These are phyloP conservation scores for Candida sakaeoensis DNA, from an alignment of 805 yeast genomes.

Conservation along the genomic window DNA sequence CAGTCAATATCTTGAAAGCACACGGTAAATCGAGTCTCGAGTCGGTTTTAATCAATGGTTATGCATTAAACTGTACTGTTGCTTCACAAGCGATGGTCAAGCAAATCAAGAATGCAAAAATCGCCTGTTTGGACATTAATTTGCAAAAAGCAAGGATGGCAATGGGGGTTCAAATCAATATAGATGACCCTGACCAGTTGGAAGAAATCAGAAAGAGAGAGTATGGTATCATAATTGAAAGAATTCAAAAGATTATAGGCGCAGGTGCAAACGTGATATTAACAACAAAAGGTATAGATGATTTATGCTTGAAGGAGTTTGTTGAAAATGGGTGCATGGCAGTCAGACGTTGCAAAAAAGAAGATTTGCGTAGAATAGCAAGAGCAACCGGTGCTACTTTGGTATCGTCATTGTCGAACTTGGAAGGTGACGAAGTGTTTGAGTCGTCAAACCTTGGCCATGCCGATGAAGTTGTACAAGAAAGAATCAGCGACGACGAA, in stretches of 20 bases:
- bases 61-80: conserved; percentile 93
- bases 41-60: conserved; percentile 84
- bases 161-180: conserved; percentile 94
- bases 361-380: conserved; percentile 94
- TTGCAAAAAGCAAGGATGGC: conserved; percentile 97
- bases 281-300: conserved; percentile 94
- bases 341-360: conserved; percentile 94
- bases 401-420: conserved; percentile 79
- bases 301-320: conserved; percentile 84
- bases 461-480: conserved; percentile 89
- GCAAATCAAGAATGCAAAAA: conserved; percentile 63
- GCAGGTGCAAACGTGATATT: conserved; percentile 92
- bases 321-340: conserved; percentile 92
- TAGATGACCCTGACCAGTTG: conserved; percentile 95
- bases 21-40: conserved; percentile 93
- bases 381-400: conserved; percentile 97
- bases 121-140: conserved; percentile 88
- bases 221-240: conserved; percentile 78
- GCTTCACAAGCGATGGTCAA: conserved; percentile 97
- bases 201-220: conserved; percentile 90
- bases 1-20: conserved; percentile 92
- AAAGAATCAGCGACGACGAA: conserved; percentile 91
- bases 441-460: conserved; percentile 80
- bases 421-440: conserved; percentile 94
- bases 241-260: conserved; percentile 72